phyloP scores from a whole-genome alignment of 495 filamentous ascomycete genomes.

The Penicillium crystallinum region DNA sequence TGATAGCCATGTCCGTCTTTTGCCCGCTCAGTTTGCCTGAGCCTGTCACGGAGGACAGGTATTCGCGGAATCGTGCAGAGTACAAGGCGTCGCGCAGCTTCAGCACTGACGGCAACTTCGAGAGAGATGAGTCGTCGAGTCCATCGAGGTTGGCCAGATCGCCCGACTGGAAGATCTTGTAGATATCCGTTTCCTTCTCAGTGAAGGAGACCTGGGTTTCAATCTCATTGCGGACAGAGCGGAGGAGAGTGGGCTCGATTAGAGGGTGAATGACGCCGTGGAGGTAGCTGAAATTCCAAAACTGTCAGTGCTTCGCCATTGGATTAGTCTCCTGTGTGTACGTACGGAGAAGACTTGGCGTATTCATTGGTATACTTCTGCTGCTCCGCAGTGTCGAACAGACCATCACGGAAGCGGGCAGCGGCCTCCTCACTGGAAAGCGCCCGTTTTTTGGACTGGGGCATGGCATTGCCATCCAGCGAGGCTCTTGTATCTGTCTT shows the following conservation, averaged over 20 bases:
- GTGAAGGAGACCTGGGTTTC: slow-evolving; percentile 86
- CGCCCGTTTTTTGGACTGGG: slow-evolving; percentile 47
- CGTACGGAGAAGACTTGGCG: slow-evolving; percentile 64
- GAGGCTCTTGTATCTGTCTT: slow-evolving; percentile 40
- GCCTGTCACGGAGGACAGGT: slow-evolving; percentile 76
- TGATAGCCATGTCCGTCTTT: slow-evolving; percentile 99
- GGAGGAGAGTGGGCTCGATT: slow-evolving; percentile 73
- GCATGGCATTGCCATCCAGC: slow-evolving; percentile 36
- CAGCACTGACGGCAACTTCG: slow-evolving; percentile 77
- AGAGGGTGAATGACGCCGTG: slow-evolving; percentile 82
- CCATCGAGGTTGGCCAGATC: slow-evolving; percentile 96
- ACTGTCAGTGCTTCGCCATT: slow-evolving; percentile 9
- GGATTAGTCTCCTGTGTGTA: slow-evolving; percentile 1
- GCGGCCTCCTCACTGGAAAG: slow-evolving; percentile 44
- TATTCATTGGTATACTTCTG: slow-evolving; percentile 66
- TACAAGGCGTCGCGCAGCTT: slow-evolving; percentile 89
- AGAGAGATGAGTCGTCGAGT: slow-evolving; percentile 73
- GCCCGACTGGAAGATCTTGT: slow-evolving; percentile 98
- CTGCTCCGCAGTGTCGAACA: slow-evolving; percentile 66
- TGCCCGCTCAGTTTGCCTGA: slow-evolving; percentile 81
- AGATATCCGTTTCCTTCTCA: slow-evolving; percentile 99
- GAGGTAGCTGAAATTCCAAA: slow-evolving; percentile 55
- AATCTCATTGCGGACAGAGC: slow-evolving; percentile 83
- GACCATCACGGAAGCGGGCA: slow-evolving; percentile 62
- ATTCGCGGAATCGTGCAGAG: slow-evolving; percentile 81